Conservation (phyloP, 495 filamentous ascomycete genomes). For the Aspergillus sclerotioniger region DNA sequence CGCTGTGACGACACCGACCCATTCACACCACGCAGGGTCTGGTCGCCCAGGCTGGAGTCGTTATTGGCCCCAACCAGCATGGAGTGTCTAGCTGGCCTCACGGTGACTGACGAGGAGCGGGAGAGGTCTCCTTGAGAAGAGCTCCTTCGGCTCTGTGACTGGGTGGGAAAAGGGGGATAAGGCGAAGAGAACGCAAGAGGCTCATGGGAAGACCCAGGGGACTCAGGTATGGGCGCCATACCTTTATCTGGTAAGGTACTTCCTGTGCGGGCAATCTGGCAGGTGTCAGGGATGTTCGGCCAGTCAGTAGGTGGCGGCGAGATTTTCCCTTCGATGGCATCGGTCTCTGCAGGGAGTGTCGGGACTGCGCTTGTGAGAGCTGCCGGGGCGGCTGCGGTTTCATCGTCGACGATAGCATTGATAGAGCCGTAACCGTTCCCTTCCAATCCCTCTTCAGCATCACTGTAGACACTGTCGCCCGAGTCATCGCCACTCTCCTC, state of each 20-base stretch:
- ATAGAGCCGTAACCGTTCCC: slow-evolving; percentile 79
- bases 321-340: background rate
- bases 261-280: slow-evolving; percentile 23
- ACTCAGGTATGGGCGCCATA: slow-evolving; percentile 18
- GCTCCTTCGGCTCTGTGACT: slow-evolving; percentile 5
- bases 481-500: slow-evolving; percentile 50
- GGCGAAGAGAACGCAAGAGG: slow-evolving; percentile 22
- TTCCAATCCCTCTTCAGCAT: slow-evolving; percentile 79
- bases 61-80: slow-evolving; percentile 23
- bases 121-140: background rate
- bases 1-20: background rate
- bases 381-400: slow-evolving; percentile 11
- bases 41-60: background rate
- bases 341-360: background rate
- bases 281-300: slow-evolving; percentile 17
- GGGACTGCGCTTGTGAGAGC: background rate
- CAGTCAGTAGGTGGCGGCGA: slow-evolving; percentile 4
- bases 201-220: slow-evolving; percentile 18
- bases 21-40: background rate
- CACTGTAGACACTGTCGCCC: slow-evolving; percentile 74
- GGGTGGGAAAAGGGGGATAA: slow-evolving; percentile 20
- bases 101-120: slow-evolving; percentile 14
- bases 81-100: slow-evolving; percentile 20
- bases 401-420: slow-evolving; percentile 75
- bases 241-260: slow-evolving; percentile 23